phyloP scores from a whole-genome alignment of 257 asterid species.

The Gentiana dahurica region DNA sequence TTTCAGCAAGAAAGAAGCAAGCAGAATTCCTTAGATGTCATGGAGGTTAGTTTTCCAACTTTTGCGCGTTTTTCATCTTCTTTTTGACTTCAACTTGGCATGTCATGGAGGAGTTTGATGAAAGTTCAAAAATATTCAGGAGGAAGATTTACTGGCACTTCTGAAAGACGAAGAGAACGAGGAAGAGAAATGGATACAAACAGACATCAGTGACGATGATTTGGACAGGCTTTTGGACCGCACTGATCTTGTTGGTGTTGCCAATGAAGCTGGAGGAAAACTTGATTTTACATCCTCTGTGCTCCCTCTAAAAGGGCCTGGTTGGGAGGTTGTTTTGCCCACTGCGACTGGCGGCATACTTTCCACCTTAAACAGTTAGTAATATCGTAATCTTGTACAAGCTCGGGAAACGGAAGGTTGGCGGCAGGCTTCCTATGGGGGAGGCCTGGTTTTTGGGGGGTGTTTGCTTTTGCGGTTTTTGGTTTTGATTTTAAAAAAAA shows the following conservation, averaged over 20 bases:
- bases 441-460: conserved; percentile 1
- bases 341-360: conserved; percentile 77
- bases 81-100: background rate
- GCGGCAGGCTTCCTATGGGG: conserved; percentile 7
- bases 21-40: conserved; percentile 22
- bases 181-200: conserved; percentile 76
- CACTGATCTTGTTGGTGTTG: conserved; percentile 43
- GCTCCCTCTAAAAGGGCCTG: conserved; percentile 84
- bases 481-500: background rate
- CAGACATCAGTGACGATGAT: conserved; percentile 72
- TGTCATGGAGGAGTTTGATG: background rate
- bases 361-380: conserved; percentile 60
- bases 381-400: background rate
- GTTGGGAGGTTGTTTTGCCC: conserved; percentile 98
- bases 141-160: conserved; percentile 76
- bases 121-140: conserved; percentile 26
- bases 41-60: conserved; percentile 20
- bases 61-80: conserved; percentile 16
- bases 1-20: conserved; percentile 76
- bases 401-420: background rate
- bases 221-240: conserved; percentile 73
- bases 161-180: conserved; percentile 58
- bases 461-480: background rate
- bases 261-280: conserved; percentile 13
- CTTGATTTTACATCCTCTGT: conserved; percentile 4